Evolutionary conservation across 768 basidiomycete genomes (phyloP), one percentile per base, ranked within the genome.

Genomic region (Suillus plorans): DNA sequence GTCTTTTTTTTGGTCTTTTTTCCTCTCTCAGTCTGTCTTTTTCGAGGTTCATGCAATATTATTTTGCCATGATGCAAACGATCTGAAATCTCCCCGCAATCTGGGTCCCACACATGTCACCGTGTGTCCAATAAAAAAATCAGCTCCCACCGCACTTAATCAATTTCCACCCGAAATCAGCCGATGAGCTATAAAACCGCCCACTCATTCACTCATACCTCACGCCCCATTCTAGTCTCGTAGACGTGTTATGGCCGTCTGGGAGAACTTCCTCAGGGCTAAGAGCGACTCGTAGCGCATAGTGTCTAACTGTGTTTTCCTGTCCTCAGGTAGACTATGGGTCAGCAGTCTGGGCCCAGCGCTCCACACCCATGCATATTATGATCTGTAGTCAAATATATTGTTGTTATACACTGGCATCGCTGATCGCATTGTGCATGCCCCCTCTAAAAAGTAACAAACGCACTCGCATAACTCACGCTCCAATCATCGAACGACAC

Each of bases 401-500:
- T 18, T 41, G 8, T 5, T 42, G 28, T 59, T 20, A 6, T 59
- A 13, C 41, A 59, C 28, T 4, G n/a, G 18, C 31, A 20, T 53
- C 20, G 41, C 8, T 9, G 16, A 25, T 25, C 9, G 57, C 16
- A 6, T 18, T 57, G 22, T 39, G 14, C 37, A 14, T 1, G 18
- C 1, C 28, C 16, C 58, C 25, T 59, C 58, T 59, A 59, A 59
- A 93, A 85, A 42, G 80, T 82, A 52, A 94, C 78, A 78, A 88
- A 95, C 37, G 89, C 97, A 73, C 95, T 97, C 9, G 95, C 96
- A 73, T 99, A 99, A 76, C 95, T 97, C 25, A 99, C 97, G 72
- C 97, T 98, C 41, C 91, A 93, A 75, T 95, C 93, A 56, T 81
- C 77, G 62, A 91, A 72, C 20, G 77, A 85, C 68, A 80, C 68